These are phyloP conservation scores for Phytophthora cryptogea DNA, from an alignment of 352 stramenopile genomes.

Conservation along the genomic window DNA sequence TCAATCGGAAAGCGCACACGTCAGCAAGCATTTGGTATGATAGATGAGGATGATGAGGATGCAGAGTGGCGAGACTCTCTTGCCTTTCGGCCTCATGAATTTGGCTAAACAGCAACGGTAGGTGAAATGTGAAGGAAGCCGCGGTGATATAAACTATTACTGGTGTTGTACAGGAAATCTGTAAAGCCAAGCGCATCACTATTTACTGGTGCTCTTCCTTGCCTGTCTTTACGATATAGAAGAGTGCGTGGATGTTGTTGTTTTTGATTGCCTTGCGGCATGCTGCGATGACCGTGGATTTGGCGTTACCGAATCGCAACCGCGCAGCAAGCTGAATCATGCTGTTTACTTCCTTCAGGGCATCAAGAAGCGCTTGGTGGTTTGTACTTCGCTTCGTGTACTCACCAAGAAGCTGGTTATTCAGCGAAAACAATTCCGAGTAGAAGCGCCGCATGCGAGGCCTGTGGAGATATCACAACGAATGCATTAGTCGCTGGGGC, in stretches of 20 bases:
- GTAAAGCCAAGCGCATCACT: neutral
- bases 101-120: constrained; percentile 13
- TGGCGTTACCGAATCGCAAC: constrained; percentile 85
- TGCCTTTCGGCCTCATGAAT: constrained; percentile 27
- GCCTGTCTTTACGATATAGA: constrained; percentile 87
- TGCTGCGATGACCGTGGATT: constrained; percentile 81
- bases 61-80: constrained; percentile 38
- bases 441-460: constrained; percentile 86
- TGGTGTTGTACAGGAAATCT: constrained; percentile 3
- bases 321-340: constrained; percentile 92
- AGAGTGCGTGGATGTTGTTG: constrained; percentile 88
- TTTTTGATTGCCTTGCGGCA: constrained; percentile 91
- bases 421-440: constrained; percentile 91
- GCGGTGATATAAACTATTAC: constrained; percentile 12
- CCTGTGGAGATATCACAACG: constrained; percentile 31
- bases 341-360: constrained; percentile 92
- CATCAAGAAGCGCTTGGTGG: constrained; percentile 88
- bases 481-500: constrained; percentile 4
- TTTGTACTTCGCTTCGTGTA: constrained; percentile 94
- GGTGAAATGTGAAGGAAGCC: neutral
- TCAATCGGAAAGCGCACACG: constrained; percentile 33
- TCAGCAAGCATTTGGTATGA: constrained; percentile 31
- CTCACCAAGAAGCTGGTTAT: constrained; percentile 91
- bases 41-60: constrained; percentile 41
- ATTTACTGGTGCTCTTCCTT: constrained; percentile 78